phyloP scores from a whole-genome alignment of 495 filamentous ascomycete species.

The Aspergillus saccharolyticus region DNA sequence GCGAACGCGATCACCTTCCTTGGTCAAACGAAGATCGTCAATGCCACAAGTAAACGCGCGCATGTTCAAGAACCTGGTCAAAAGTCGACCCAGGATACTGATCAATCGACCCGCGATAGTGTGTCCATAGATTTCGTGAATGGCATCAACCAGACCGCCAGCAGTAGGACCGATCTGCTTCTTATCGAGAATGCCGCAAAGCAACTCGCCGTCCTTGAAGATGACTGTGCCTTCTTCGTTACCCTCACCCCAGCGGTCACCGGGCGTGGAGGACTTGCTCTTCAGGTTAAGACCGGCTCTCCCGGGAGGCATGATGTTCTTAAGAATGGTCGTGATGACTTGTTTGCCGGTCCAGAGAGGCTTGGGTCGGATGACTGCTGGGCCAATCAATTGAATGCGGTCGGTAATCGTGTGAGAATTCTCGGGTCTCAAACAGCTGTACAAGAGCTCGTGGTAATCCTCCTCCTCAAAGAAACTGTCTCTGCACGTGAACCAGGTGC shows the following conservation, averaged over 20 bases:
- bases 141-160: conserved; percentile 83
- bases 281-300: conserved; percentile 75
- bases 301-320: conserved; percentile 75
- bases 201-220: conserved; percentile 79
- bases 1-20: conserved; percentile 68
- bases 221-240: conserved; percentile 71
- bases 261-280: conserved; percentile 69
- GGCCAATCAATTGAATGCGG: conserved; percentile 70
- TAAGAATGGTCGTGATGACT: conserved; percentile 85
- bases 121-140: conserved; percentile 92
- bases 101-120: conserved; percentile 77
- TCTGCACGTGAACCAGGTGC: conserved; percentile 80
- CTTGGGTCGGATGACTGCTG: conserved; percentile 76
- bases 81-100: conserved; percentile 79
- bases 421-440: conserved; percentile 84
- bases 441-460: conserved; percentile 90
- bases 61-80: conserved; percentile 89
- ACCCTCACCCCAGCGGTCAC: conserved; percentile 71
- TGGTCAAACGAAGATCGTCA: conserved; percentile 86
- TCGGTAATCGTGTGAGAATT: conserved; percentile 68
- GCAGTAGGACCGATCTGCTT: conserved; percentile 83
- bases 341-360: conserved; percentile 97
- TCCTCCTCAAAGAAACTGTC: conserved; percentile 88
- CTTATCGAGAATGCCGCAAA: conserved; percentile 93
- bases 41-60: conserved; percentile 95